A percentile compares a stretch with the other conserved stretches of the same genome.
These are phyloP conservation scores for Chlamydomonas applanata DNA, from an alignment of 139 green algal species.

Conservation along the genomic window DNA sequence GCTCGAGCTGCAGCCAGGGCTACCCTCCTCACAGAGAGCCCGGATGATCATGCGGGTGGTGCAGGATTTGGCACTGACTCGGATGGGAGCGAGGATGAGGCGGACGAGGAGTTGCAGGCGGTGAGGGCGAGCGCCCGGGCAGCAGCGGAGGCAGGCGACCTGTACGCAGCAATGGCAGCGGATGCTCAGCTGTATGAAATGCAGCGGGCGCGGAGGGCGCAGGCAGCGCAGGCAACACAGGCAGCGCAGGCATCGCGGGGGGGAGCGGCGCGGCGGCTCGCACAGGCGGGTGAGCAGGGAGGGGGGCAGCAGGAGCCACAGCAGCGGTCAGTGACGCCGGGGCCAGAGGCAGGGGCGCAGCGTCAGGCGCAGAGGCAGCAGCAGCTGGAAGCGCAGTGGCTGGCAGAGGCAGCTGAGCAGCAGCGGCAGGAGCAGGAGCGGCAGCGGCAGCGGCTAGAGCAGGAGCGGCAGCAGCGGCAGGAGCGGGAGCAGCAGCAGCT, in stretches of 20 bases:
- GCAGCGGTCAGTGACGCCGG: not conserved
- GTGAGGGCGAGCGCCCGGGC: not conserved
- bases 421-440: conserved; percentile 8
- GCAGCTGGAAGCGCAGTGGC: not conserved
- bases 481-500: no score
- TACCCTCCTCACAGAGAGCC: no score
- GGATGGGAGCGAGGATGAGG: not conserved
- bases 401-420: not conserved
- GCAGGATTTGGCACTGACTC: not conserved
- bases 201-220: no score
- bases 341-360: not conserved
- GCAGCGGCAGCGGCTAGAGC: not conserved
- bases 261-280: not conserved
- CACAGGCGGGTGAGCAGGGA: not conserved
- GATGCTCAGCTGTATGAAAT: not conserved
- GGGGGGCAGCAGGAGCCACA: not conserved
- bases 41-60: no score
- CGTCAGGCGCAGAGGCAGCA: not conserved
- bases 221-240: not conserved
- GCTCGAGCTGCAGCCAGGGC: not conserved
- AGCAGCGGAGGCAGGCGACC: not conserved
- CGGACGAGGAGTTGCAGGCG: not conserved
- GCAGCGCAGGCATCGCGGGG: not conserved
- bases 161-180: not conserved
- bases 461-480: no score